Evolutionary conservation across 768 basidiomycete genomes (phyloP).

Genomic region (Pleurotus eryngii): DNA sequence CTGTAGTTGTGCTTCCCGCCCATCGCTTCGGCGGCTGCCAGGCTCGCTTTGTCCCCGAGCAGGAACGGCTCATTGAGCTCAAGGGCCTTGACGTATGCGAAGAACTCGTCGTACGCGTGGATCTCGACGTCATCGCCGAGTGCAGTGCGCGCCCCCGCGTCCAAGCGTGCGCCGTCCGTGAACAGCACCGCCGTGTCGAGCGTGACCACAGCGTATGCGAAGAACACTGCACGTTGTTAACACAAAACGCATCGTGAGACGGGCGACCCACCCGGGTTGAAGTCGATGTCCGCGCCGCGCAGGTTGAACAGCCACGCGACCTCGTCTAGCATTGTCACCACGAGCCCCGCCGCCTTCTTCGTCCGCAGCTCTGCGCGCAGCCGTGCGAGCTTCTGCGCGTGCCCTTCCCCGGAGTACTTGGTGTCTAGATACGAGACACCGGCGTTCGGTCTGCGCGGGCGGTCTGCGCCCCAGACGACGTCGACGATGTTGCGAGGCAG

Average conservation of each 20-base stretch:
- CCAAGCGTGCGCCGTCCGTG: constrained; percentile 54
- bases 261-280: constrained; percentile 51
- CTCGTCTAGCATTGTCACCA: constrained; percentile 90
- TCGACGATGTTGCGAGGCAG: constrained; percentile 76
- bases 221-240: constrained; percentile 61
- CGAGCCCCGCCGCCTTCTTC: constrained; percentile 65
- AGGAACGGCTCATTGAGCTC: too few species aligned
- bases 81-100: constrained; percentile 43
- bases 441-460: constrained; percentile 68
- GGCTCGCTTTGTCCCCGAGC: constrained; percentile 71
- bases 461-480: constrained; percentile 63
- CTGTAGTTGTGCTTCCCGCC: too few species aligned
- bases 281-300: constrained; percentile 88
- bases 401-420: constrained; percentile 65
- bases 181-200: constrained; percentile 61
- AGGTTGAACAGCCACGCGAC: constrained; percentile 94
- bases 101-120: constrained; percentile 66
- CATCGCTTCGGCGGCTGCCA: constrained; percentile 80
- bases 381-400: constrained; percentile 61
- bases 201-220: constrained; percentile 83
- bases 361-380: constrained; percentile 64
- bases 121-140: constrained; percentile 65
- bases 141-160: constrained; percentile 36
- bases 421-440: constrained; percentile 65
- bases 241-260: constrained; percentile 1